Percentiles rank a stretch among this genome's conserved stretches.
Conservation (phyloP, 2,329 filamentous ascomycete species). For the Hymenoscyphus albidus region DNA sequence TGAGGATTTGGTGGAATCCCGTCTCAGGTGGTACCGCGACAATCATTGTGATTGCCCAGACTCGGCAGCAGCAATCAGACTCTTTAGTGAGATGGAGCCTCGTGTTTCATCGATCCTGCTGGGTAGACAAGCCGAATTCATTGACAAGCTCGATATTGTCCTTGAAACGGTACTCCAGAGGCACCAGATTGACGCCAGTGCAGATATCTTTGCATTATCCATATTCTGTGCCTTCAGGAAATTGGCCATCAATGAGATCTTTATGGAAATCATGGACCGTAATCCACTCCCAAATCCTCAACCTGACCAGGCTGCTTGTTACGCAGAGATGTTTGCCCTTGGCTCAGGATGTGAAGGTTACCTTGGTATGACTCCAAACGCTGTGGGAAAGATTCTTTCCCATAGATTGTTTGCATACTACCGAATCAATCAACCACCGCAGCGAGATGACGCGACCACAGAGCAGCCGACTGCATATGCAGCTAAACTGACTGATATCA, state of each 20-base stretch:
- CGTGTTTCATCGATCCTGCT: conserved; percentile 3
- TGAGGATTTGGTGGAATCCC: conserved; percentile 36
- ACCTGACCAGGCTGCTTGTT: conserved; percentile 59
- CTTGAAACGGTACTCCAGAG: conserved; percentile 13
- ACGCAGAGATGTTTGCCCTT: conserved; percentile 59
- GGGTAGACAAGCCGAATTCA: conserved; percentile 22
- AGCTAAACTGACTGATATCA: conserved; percentile 48
- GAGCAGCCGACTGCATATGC: conserved; percentile 44
- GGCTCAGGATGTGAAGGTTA: conserved; percentile 61
- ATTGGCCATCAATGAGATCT: conserved; percentile 57
- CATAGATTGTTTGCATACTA: conserved; percentile 39
- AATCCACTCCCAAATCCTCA: conserved; percentile 59
- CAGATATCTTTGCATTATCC: conserved; percentile 53
- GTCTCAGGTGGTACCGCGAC: conserved; percentile 41
- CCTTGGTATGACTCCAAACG: conserved; percentile 51
- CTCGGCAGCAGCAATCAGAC: conserved; percentile 32
- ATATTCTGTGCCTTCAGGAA: conserved; percentile 55
- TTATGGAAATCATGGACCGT: conserved; percentile 57
- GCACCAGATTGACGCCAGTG: conserved; percentile 40
- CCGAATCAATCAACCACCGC: conserved; percentile 46
- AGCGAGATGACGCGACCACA: conserved; percentile 46
- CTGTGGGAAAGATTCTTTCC: conserved; percentile 40
- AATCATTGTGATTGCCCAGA: conserved; percentile 37
- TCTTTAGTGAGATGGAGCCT: conserved; percentile 37
- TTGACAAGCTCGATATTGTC: conserved; percentile 12